Conservation (phyloP, 192 early-diverging fungal genomes). For the Lobulomyces angularis region DNA sequence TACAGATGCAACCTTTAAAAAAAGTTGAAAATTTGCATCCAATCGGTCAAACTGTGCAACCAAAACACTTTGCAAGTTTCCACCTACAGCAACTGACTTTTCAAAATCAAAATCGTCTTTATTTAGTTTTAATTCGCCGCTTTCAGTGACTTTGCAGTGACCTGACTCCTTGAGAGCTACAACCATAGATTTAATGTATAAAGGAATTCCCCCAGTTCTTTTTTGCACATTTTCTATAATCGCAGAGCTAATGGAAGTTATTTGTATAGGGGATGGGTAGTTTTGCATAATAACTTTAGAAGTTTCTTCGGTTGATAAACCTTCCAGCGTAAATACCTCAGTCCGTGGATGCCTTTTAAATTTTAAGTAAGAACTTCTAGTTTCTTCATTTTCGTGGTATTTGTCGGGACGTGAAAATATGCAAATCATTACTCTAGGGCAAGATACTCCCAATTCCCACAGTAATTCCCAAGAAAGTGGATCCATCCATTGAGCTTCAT, state of each 20-base stretch:
- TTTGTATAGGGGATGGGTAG: no score
- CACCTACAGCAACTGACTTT: conserved; percentile 31
- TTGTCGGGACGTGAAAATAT: conserved; percentile 26
- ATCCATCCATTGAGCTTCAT: conserved; percentile 38
- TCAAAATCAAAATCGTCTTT: conserved; percentile 21
- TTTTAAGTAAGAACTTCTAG: conserved; percentile 3
- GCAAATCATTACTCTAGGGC: conserved; percentile 13
- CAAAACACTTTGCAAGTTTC: conserved; percentile 33
- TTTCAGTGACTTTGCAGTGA: conserved; percentile 14
- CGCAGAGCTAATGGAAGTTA: conserved; percentile 14
- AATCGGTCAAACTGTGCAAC: conserved; percentile 40
- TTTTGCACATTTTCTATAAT: conserved; percentile 27
- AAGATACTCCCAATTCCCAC: conserved; percentile 16
- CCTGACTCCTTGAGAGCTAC: conserved; percentile 32
- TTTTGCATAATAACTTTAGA: conserved; percentile 18
- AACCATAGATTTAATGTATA: conserved; percentile 28
- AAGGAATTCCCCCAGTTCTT: conserved; percentile 35
- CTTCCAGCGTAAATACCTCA: conserved; percentile 13
- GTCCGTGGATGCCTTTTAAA: conserved; percentile 17
- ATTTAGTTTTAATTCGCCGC: conserved; percentile 15
- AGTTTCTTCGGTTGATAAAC: conserved; percentile 24
- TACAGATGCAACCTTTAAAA: conserved; percentile 38
- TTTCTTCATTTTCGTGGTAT: conserved; percentile 24
- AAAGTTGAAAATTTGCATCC: conserved; percentile 34
- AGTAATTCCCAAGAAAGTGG: conserved; percentile 30